phyloP scores from a whole-genome alignment of 768 basidiomycete species.

The Termitomyces sp. region DNA sequence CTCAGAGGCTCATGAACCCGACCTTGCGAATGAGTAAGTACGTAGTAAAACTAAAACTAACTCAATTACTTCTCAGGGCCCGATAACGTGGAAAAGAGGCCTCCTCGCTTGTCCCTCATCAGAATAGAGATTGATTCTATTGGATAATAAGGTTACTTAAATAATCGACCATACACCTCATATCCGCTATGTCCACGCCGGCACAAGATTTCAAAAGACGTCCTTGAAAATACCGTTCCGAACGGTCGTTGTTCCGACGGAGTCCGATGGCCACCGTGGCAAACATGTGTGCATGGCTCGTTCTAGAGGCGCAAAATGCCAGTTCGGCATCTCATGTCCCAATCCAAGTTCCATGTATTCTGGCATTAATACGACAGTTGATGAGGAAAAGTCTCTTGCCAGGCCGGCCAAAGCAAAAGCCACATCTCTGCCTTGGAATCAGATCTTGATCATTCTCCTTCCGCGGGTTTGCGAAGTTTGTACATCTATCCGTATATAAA shows the following conservation, averaged over 20 bases:
- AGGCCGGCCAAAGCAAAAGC: slow-evolving; percentile 10
- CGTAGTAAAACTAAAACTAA: too few relatives aligned
- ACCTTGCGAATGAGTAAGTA: too few relatives aligned
- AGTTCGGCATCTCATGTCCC: too few relatives aligned
- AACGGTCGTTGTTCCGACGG: background rate
- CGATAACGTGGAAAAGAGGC: too few relatives aligned
- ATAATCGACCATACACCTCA: background rate
- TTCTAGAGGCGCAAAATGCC: background rate
- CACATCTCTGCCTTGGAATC: slow-evolving; percentile 46
- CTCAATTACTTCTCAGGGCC: too few relatives aligned
- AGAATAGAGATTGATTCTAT: too few relatives aligned
- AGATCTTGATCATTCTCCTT: slow-evolving; percentile 43
- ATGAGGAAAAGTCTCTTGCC: slow-evolving; percentile 31
- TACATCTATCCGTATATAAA: too few relatives aligned
- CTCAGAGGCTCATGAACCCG: too few relatives aligned
- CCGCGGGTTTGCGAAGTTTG: slow-evolving; percentile 41
- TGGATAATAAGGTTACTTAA: too few relatives aligned
- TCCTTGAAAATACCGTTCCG: background rate
- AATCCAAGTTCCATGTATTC: background rate
- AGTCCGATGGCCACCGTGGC: background rate
- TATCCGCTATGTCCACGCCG: background rate
- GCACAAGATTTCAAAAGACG: background rate
- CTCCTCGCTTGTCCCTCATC: too few relatives aligned
- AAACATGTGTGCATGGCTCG: background rate
- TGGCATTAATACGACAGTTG: slow-evolving; percentile 6